Conservation (phyloP, 2,329 filamentous ascomycete genomes). For the Nothophoma quercina region DNA sequence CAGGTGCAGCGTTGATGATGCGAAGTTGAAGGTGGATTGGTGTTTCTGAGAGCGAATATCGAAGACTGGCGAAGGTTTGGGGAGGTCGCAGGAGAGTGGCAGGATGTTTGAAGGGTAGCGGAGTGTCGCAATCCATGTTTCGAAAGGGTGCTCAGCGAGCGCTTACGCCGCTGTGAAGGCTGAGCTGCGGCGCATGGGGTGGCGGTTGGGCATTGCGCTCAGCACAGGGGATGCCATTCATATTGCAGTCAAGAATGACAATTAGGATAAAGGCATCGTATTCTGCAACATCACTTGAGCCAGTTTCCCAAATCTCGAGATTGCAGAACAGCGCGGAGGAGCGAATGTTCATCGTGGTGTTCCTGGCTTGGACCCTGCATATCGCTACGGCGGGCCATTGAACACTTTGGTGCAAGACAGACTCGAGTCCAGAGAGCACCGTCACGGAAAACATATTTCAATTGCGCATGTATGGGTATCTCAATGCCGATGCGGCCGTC, state of each 20-base stretch:
- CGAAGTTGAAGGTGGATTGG: not conserved
- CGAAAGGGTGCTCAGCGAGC: conserved; percentile 31
- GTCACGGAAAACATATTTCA: not conserved
- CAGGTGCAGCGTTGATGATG: not conserved
- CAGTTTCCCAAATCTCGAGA: no score
- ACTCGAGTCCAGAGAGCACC: not conserved
- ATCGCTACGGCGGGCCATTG: conserved; percentile 22
- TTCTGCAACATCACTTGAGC: no score
- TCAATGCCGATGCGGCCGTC: conserved; percentile 7
- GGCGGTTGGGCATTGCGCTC: conserved; percentile 7
- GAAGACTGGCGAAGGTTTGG: not conserved
- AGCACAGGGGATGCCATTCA: not conserved
- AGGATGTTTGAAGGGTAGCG: conserved; percentile 29
- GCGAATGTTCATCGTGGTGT: not conserved
- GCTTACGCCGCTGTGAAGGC: conserved; percentile 29
- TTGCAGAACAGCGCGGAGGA: no score
- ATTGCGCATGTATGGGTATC: conserved; percentile 21
- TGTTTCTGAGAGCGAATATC: not conserved
- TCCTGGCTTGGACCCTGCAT: conserved; percentile 33
- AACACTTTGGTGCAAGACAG: conserved; percentile 10
- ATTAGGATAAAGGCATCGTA: no score
- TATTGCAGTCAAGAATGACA: not conserved
- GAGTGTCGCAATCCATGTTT: conserved; percentile 33
- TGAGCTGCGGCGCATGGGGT: conserved; percentile 19
- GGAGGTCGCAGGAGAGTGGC: conserved; percentile 15